Percentiles rank a stretch among this genome's conserved stretches.
phyloP scores from a whole-genome alignment of 192 early-diverging fungal species.

The Jimgerdemannia lactiflua region DNA sequence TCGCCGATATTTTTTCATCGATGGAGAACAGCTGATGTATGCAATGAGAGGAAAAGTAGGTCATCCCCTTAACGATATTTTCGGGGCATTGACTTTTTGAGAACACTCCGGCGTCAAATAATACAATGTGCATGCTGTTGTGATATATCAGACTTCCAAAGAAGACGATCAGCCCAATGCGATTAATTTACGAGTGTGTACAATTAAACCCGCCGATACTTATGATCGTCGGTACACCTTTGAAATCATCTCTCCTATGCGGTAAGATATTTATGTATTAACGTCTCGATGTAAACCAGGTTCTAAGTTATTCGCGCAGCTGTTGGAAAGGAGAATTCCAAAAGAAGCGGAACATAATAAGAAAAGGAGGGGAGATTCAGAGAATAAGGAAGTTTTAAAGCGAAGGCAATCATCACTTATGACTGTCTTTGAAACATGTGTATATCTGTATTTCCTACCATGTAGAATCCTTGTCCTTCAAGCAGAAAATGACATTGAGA shows the following conservation, averaged over 20 bases:
- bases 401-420: neutral
- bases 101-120: no score
- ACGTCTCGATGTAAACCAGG: no score
- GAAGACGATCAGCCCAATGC: constrained; percentile 54
- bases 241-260: constrained; percentile 80
- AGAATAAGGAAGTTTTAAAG: no score
- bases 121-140: neutral
- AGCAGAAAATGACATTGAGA: constrained; percentile 66
- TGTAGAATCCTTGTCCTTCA: constrained; percentile 68
- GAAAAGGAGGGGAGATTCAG: no score
- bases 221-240: constrained; percentile 77
- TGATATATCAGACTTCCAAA: constrained; percentile 34
- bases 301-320: no score
- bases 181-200: constrained; percentile 73
- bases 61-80: neutral
- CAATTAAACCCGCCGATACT: constrained; percentile 57
- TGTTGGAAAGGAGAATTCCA: no score
- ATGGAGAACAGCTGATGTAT: constrained; percentile 55
- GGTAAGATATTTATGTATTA: constrained; percentile 30
- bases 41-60: constrained; percentile 34
- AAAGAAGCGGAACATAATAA: no score
- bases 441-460: neutral
- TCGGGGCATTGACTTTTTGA: no score
- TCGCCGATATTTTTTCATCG: constrained; percentile 73
- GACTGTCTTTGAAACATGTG: neutral